phyloP scores from a whole-genome alignment of 2,329 filamentous ascomycete genomes.

The Microcyclospora pomicola region DNA sequence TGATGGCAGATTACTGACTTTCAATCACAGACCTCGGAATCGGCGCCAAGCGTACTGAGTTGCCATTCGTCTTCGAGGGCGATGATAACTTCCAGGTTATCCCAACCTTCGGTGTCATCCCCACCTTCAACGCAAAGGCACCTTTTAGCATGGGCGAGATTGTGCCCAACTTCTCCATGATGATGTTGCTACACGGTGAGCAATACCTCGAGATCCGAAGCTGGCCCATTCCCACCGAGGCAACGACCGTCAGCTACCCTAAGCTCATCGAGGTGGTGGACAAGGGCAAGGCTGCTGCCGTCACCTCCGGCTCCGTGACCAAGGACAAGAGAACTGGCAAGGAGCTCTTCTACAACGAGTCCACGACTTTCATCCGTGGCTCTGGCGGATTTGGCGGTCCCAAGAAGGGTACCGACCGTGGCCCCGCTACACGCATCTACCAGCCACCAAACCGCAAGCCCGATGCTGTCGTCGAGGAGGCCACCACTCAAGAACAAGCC shows the following conservation, averaged over 20 bases:
- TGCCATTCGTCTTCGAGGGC: constrained; percentile 81
- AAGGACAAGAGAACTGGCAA: constrained; percentile 74
- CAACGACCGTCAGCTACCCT: constrained; percentile 58
- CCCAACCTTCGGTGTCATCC: constrained; percentile 91
- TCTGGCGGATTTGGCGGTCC: constrained; percentile 80
- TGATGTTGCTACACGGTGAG: constrained; percentile 98
- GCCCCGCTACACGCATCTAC: constrained; percentile 67
- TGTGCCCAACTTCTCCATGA: constrained; percentile 90
- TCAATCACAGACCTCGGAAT: constrained; percentile 54
- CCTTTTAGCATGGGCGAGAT: constrained; percentile 72
- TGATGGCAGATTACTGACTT: neutral
- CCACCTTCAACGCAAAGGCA: constrained; percentile 71
- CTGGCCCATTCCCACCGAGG: constrained; percentile 79
- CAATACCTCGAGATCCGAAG: constrained; percentile 93
- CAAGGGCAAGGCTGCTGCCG: constrained; percentile 80
- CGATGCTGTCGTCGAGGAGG: constrained; percentile 71
- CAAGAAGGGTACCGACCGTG: constrained; percentile 62
- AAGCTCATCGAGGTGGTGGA: constrained; percentile 88
- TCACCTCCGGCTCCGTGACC: constrained; percentile 68
- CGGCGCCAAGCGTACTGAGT: constrained; percentile 78
- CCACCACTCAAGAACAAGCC: constrained; percentile 81
- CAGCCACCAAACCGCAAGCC: constrained; percentile 61
- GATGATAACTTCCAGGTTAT: constrained; percentile 84
- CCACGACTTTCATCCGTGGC: constrained; percentile 81
- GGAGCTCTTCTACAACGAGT: constrained; percentile 93